These are phyloP conservation scores for Naganishia liquefaciens DNA, from an alignment of 1,284 basidiomycete genomes.

Conservation along the genomic window DNA sequence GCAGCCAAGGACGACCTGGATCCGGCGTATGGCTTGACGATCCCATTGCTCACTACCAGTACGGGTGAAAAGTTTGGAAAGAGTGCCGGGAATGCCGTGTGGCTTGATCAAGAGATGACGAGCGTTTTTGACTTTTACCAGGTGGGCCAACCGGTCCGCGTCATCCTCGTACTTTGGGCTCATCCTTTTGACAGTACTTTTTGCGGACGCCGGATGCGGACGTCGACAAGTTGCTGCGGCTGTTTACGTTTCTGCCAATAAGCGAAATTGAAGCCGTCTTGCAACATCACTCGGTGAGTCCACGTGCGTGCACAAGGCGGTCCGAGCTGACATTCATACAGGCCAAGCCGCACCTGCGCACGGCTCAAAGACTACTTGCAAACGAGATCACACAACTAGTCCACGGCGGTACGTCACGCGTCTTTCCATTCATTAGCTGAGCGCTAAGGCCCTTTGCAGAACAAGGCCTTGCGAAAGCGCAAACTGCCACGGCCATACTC, in stretches of 20 bases:
- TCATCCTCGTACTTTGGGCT: background rate
- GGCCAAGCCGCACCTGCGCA: conserved; percentile 62
- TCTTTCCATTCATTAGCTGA: background rate
- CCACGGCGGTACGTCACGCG: conserved; percentile 64
- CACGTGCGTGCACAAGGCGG: no score
- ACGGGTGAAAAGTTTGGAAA: conserved; percentile 97
- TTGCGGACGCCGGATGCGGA: conserved; percentile 77
- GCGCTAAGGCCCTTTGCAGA: conserved; percentile 43
- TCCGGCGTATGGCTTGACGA: conserved; percentile 81
- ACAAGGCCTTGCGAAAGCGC: conserved; percentile 59
- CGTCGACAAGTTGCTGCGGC: conserved; percentile 73
- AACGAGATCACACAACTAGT: conserved; percentile 84
- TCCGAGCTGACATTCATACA: conserved; percentile 39
- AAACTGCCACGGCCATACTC: conserved; percentile 63
- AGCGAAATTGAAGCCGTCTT: conserved; percentile 64
- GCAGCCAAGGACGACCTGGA: conserved; percentile 42
- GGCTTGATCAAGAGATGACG: conserved; percentile 75
- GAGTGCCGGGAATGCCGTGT: conserved; percentile 92
- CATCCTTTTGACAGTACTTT: conserved; percentile 71
- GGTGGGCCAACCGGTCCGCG: conserved; percentile 63
- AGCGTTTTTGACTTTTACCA: conserved; percentile 90
- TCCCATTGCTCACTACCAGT: conserved; percentile 87
- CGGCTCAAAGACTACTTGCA: conserved; percentile 78
- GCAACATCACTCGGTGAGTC: conserved; percentile 62
- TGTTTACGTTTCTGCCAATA: conserved; percentile 77